Evolutionary conservation across 371 early-diverging fungal species (phyloP).

Genomic region (Furculomyces boomerangus): DNA sequence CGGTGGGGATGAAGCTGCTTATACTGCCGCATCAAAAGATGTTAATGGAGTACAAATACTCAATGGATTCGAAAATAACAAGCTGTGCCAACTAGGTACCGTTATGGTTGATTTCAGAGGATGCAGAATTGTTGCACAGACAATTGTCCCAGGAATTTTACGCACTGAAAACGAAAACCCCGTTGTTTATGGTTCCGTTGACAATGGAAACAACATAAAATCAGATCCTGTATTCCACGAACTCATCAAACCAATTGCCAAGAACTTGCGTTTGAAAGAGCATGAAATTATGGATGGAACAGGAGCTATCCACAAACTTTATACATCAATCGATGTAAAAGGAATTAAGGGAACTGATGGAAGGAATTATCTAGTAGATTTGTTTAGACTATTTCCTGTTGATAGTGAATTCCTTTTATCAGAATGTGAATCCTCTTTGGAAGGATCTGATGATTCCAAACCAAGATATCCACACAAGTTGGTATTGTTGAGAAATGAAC

Average conservation of each 20-base stretch:
- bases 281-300: slow-evolving; percentile 54
- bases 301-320: slow-evolving; percentile 38
- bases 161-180: slow-evolving; percentile 53
- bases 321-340: slow-evolving; percentile 77
- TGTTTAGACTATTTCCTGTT: slow-evolving; percentile 75
- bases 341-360: slow-evolving; percentile 82
- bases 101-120: slow-evolving; percentile 86
- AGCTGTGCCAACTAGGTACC: slow-evolving; percentile 68
- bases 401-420: slow-evolving; percentile 74
- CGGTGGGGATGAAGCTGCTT: slow-evolving; percentile 84
- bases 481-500: slow-evolving; percentile 70
- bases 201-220: slow-evolving; percentile 49
- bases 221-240: slow-evolving; percentile 59
- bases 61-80: slow-evolving; percentile 53
- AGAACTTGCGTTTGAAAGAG: slow-evolving; percentile 59
- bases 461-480: slow-evolving; percentile 81
- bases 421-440: slow-evolving; percentile 24
- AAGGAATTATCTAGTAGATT: slow-evolving; percentile 77
- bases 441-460: slow-evolving; percentile 6
- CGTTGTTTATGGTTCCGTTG: slow-evolving; percentile 79
- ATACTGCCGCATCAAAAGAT: slow-evolving; percentile 86
- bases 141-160: slow-evolving; percentile 73
- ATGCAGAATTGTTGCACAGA: slow-evolving; percentile 74
- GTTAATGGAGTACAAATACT: slow-evolving; percentile 70
- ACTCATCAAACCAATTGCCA: slow-evolving; percentile 41